Evolutionary conservation across 2,329 filamentous ascomycete species (phyloP), one percentile per base, ranked within the genome.

Genomic region (Calonectria pseudoreteaudii): DNA sequence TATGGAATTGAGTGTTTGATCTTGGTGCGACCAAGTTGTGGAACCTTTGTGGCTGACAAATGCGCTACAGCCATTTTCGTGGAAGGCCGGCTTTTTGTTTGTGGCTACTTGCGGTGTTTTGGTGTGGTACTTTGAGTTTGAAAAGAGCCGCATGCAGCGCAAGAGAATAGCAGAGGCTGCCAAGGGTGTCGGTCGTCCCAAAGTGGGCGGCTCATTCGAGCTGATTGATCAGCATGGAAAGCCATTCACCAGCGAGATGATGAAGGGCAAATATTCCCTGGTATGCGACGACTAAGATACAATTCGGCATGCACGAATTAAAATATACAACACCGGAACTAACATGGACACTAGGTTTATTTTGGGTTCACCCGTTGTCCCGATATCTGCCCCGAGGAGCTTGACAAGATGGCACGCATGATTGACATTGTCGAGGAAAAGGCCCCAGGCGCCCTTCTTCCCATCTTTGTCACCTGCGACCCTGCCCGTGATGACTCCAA

Each of bases 321-420:
- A 20, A n/a, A n/a, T 13, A 3, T 30, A n/a, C 7, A 20, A 58
- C 0, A 13, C 18, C 2, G 6, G 31, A 20, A 41, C 74, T 80
- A 72, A 79, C 70, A 52, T 16, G 44, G 47, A 13, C 4, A 18
- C 9, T 69, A 97, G 95, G 92, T 98, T 47, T 99, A 99, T 87
- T 99, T 99, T 84, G 97, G 97, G 81, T 99, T 99, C 90, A 96
- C 95, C 11, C 96, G 98, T 85, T 99, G 97, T 84, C 97, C 97
- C 30, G 97, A 99, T 84, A 99, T 99, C 83, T 99, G 97, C 88
- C 97, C 97, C 41, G 97, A 99, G 82, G 97, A 99, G 86, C 93
- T 99, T 80, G 97, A 99, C 88, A 99, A 99, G 88, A 98, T 99
- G 96, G 94, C 96, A n/a, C 90, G 90, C 72, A 98, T 98, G 91